phyloP scores from a whole-genome alignment of 2,329 filamentous ascomycete species.

The Alternaria arborescens region DNA sequence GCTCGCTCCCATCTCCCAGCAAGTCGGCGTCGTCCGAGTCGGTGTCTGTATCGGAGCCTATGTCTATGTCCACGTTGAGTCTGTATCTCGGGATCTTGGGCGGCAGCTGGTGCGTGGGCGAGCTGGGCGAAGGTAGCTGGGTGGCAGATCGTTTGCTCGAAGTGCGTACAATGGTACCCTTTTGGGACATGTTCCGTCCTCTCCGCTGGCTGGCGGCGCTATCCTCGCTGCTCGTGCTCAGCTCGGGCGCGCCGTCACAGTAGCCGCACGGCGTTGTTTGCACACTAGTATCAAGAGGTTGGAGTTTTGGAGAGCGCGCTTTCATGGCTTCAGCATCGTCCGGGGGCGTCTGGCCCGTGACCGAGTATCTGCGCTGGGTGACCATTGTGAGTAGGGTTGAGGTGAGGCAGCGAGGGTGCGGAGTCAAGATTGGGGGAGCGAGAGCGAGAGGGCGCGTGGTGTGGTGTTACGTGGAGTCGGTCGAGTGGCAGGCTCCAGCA shows the following conservation, averaged over 20 bases:
- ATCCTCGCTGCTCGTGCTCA: slow-evolving; percentile 23
- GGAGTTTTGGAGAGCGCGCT: slow-evolving; percentile 46
- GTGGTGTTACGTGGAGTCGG: slow-evolving; percentile 21
- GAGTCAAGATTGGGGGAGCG: slow-evolving; percentile 3
- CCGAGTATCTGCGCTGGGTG: slow-evolving; percentile 49
- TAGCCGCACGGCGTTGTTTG: slow-evolving; percentile 44
- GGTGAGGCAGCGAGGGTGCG: not conserved
- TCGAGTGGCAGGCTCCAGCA: slow-evolving; percentile 23
- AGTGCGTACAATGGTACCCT: slow-evolving; percentile 35
- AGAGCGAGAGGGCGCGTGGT: not conserved
- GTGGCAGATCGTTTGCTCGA: slow-evolving; percentile 50
- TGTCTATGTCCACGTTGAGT: slow-evolving; percentile 29
- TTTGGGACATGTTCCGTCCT: slow-evolving; percentile 40
- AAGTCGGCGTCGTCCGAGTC: slow-evolving; percentile 32
- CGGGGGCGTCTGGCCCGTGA: slow-evolving; percentile 49
- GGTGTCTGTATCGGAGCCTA: slow-evolving; percentile 34
- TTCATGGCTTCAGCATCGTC: slow-evolving; percentile 46
- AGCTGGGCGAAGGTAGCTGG: slow-evolving; percentile 48
- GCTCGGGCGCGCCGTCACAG: slow-evolving; percentile 35
- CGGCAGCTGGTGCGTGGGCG: slow-evolving; percentile 44
- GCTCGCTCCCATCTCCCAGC: slow-evolving; percentile 24
- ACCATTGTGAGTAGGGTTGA: slow-evolving; percentile 25
- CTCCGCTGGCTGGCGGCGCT: slow-evolving; percentile 27
- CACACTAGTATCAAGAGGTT: slow-evolving; percentile 48
- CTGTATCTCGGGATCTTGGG: slow-evolving; percentile 46